Evolutionary conservation across 2,329 filamentous ascomycete species (phyloP).

Genomic region (Polytolypa hystricis): DNA sequence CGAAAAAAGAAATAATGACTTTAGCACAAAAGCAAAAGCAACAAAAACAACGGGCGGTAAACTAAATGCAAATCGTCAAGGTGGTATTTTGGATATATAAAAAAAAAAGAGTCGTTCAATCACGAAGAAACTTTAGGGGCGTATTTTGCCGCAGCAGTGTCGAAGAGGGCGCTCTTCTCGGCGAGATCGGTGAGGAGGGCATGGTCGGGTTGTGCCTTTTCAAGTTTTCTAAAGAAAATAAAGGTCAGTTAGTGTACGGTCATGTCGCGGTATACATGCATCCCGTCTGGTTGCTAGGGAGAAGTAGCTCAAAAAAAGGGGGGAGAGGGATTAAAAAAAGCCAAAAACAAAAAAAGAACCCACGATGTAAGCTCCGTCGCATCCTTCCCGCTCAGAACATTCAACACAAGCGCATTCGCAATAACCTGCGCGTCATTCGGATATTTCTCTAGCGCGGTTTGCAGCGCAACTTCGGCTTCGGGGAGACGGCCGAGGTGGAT

Average conservation of each 20-base stretch:
- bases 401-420: slow-evolving; percentile 72
- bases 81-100: too few relatives aligned
- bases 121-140: slow-evolving; percentile 57
- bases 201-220: slow-evolving; percentile 53
- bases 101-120: too few relatives aligned
- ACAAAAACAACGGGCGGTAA: too few relatives aligned
- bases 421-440: slow-evolving; percentile 61
- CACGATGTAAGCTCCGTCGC: slow-evolving; percentile 52
- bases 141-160: slow-evolving; percentile 77
- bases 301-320: too few relatives aligned
- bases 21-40: too few relatives aligned
- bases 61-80: too few relatives aligned
- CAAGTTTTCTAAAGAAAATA: slow-evolving; percentile 24
- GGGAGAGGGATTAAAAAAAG: background rate
- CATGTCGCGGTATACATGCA: too few relatives aligned
- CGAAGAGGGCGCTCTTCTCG: slow-evolving; percentile 81
- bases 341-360: slow-evolving; percentile 14
- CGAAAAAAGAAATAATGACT: too few relatives aligned
- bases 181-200: slow-evolving; percentile 60
- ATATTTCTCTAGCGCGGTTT: slow-evolving; percentile 67
- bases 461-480: slow-evolving; percentile 77
- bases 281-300: too few relatives aligned
- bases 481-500: slow-evolving; percentile 79
- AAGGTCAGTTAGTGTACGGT: too few relatives aligned
- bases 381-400: slow-evolving; percentile 65